A percentile compares a stretch with the other conserved stretches of the same genome.
phyloP scores from a whole-genome alignment of 371 early-diverging fungal species.

The Apophysomyces trapeziformis region DNA sequence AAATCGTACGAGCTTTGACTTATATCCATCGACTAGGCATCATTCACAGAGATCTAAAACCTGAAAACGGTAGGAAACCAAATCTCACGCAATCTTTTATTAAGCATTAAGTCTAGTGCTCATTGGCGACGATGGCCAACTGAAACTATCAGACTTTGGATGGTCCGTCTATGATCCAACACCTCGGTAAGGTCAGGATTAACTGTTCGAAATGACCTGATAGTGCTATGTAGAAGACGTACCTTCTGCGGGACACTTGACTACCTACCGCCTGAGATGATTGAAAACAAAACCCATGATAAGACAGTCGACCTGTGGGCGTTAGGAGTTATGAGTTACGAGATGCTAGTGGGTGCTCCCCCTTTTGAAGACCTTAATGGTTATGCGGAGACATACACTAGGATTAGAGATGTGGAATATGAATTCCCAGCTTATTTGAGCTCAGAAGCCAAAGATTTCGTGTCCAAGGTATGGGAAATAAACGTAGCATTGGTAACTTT shows the following conservation, averaged over 20 bases:
- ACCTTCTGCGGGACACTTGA: slow-evolving; percentile 98
- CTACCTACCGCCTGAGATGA: slow-evolving; percentile 97
- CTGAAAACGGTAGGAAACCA: slow-evolving; percentile 66
- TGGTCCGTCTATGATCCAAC: slow-evolving; percentile 97
- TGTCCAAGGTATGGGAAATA: slow-evolving; percentile 58
- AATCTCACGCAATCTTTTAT: no score
- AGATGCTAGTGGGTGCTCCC: slow-evolving; percentile 91
- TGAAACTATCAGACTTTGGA: slow-evolving; percentile 99
- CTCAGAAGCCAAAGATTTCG: slow-evolving; percentile 83
- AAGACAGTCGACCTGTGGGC: slow-evolving; percentile 92
- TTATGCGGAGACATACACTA: slow-evolving; percentile 76
- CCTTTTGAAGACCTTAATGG: slow-evolving; percentile 88
- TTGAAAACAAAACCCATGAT: slow-evolving; percentile 74
- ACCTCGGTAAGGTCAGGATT: slow-evolving; percentile 52
- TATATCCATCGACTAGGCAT: slow-evolving; percentile 70
- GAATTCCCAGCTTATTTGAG: slow-evolving; percentile 81
- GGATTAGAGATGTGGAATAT: slow-evolving; percentile 82
- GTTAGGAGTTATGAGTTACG: slow-evolving; percentile 94
- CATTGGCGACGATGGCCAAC: slow-evolving; percentile 79
- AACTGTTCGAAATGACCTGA: neutral
- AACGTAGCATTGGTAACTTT: neutral
- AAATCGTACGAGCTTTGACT: slow-evolving; percentile 84
- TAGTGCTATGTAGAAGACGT: slow-evolving; percentile 53
- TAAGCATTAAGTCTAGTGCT: slow-evolving; percentile 28
- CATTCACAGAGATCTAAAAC: slow-evolving; percentile 79